phyloP scores from a whole-genome alignment of 495 filamentous ascomycete genomes.

The Aspergillus carlsbadensis region DNA sequence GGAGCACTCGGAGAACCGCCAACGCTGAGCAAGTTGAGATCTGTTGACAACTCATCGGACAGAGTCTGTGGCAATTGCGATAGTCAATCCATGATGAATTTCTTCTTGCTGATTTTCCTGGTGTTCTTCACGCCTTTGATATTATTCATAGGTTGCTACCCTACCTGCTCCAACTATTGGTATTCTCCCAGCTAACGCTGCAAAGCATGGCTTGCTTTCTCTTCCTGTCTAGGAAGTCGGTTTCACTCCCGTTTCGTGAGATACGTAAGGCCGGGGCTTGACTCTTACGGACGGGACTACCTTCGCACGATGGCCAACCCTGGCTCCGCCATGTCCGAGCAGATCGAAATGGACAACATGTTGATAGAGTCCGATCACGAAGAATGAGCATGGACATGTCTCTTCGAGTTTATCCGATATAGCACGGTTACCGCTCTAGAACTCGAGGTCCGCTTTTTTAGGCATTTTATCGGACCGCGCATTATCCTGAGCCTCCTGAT shows the following conservation, averaged over 20 bases:
- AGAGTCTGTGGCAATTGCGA: neutral
- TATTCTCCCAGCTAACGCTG: constrained; percentile 19
- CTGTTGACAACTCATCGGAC: neutral
- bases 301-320: constrained; percentile 53
- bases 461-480: constrained; percentile 46
- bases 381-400: constrained; percentile 27
- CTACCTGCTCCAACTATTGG: neutral
- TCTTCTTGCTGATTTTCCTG: constrained; percentile 48
- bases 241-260: constrained; percentile 45
- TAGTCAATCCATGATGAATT: constrained; percentile 38
- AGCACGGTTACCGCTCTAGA: constrained; percentile 39
- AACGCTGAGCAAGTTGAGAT: neutral
- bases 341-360: constrained; percentile 64
- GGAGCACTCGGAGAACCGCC: neutral
- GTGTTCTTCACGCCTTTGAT: constrained; percentile 50
- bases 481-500: constrained; percentile 65
- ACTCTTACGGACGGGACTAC: constrained; percentile 54
- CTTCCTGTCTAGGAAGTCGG: constrained; percentile 58
- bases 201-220: constrained; percentile 55
- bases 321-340: constrained; percentile 57
- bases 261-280: constrained; percentile 36
- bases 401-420: neutral
- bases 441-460: constrained; percentile 70
- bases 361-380: constrained; percentile 47
- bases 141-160: constrained; percentile 45